A percentile compares a stretch with the other conserved stretches of the same genome.
phyloP scores from a whole-genome alignment of 345 rosid species.

The Aquilaria sinensis region DNA sequence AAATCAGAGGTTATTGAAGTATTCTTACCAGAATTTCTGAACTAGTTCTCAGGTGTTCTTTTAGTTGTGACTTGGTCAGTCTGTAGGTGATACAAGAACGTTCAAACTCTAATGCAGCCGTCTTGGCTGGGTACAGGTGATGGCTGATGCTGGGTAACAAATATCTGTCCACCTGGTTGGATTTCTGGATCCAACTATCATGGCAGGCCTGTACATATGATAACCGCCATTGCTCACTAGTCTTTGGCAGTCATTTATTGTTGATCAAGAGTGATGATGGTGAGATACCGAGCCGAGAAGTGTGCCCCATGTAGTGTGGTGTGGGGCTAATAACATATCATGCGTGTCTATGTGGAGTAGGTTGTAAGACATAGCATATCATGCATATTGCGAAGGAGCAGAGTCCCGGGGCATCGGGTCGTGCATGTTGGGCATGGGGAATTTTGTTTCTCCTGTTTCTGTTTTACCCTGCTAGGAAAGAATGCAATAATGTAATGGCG shows the following conservation, averaged over 20 bases:
- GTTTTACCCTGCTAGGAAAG: too few relatives aligned
- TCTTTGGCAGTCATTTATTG: conserved; percentile 5
- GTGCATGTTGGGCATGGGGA: too few relatives aligned
- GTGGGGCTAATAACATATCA: too few relatives aligned
- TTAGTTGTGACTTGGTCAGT: background rate
- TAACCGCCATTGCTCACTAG: conserved; percentile 9
- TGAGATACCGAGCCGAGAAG: too few relatives aligned
- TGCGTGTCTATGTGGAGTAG: too few relatives aligned
- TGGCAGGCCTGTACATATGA: conserved; percentile 24
- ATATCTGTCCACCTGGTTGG: background rate
- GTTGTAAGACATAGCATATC: too few relatives aligned
- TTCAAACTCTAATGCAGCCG: background rate
- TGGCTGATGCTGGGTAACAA: conserved; percentile 20
- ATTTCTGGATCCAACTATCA: conserved; percentile 9
- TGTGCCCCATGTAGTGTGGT: too few relatives aligned
- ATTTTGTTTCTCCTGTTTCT: too few relatives aligned
- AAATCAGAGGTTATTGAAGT: conserved; percentile 58
- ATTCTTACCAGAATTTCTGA: background rate
- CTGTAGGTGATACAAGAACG: background rate
- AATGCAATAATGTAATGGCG: too few relatives aligned
- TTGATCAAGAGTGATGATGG: too few relatives aligned
- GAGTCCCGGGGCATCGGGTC: too few relatives aligned
- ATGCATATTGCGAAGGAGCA: too few relatives aligned
- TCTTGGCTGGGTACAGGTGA: conserved; percentile 30
- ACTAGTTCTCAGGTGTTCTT: background rate